Evolutionary conservation across 495 filamentous ascomycete genomes (phyloP), one percentile per base, ranked within the genome.

Genomic region (Daldinia bambusicola): DNA sequence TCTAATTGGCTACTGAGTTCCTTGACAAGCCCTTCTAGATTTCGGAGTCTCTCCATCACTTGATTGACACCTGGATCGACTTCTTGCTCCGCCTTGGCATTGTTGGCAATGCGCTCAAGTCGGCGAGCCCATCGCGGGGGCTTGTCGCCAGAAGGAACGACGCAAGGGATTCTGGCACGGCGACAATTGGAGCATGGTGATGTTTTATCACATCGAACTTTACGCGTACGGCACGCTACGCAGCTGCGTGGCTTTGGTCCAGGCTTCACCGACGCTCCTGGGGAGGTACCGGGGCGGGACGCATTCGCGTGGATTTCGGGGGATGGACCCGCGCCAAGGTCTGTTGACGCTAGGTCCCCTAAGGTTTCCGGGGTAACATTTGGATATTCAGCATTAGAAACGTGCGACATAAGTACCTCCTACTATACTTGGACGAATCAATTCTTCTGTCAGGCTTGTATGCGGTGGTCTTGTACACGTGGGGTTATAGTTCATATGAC

Each of bases 181-280:
- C 82, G 84, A 75, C 88, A 90, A 63, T 86, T 87, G 0, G 85
- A 84, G 69, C 88, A 90, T 31, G 88, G 87, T 1, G 82, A 82
- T 37, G 75, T 75, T 71, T 89, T 89, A 71, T 90, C 84, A 70
- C 88, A 90, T 52, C 86, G 84, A 18, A 90, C 88, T 66, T 89
- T 90, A 18, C 88, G 85, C 13, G 76, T 79, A 9, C 88, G 80
- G 69, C 88, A 90, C 45, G 83, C 79, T 20, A 84, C 78, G 45
- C 88, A 89, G 66, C 87, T 88, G 37, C 86, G 85, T 50, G 69
- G 72, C 67, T 87, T 86, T 20, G 75, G 67, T 9, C 10, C 36
- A 31, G 48, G 34, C 5, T 37, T 12, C 31, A 36, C 64, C 4
- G 37, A 32, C 13, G 22, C 26, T 16, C 56, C 18, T 45, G 36